These are phyloP conservation scores for Aspergillus caelatus DNA, from an alignment of 2,329 filamentous ascomycete species.

Conservation along the genomic window DNA sequence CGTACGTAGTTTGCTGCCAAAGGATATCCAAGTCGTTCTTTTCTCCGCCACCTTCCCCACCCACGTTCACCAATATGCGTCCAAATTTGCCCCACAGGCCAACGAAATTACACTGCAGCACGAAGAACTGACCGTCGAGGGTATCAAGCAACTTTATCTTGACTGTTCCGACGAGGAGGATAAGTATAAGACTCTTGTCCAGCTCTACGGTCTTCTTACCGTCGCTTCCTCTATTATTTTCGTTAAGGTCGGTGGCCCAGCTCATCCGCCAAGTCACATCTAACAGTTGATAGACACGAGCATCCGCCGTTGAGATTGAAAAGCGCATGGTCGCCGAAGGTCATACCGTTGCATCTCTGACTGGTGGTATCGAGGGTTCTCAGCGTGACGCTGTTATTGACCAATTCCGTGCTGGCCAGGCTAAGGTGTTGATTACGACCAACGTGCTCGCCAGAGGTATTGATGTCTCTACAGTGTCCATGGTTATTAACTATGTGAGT, in stretches of 20 bases:
- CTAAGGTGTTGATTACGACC: conserved; percentile 96
- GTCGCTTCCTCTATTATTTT: conserved; percentile 98
- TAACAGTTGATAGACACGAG: conserved; percentile 66
- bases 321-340: conserved; percentile 83
- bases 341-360: conserved; percentile 87
- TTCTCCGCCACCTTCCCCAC: conserved; percentile 95
- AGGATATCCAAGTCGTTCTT: conserved; percentile 79
- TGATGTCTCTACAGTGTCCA: conserved; percentile 86
- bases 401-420: conserved; percentile 80
- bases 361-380: conserved; percentile 80
- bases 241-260: conserved; percentile 68
- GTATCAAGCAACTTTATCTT: conserved; percentile 97
- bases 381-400: conserved; percentile 84
- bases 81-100: conserved; percentile 80
- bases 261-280: neutral
- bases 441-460: conserved; percentile 97
- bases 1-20: conserved; percentile 67
- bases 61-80: conserved; percentile 80
- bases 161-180: conserved; percentile 80
- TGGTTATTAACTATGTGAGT: conserved; percentile 92
- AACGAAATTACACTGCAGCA: conserved; percentile 86
- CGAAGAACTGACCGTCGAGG: conserved; percentile 91
- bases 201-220: conserved; percentile 94
- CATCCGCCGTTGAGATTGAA: conserved; percentile 83
- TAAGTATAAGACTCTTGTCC: conserved; percentile 87